Evolutionary conservation across 139 green algal genomes (phyloP), one percentile per base, ranked within the genome.

Genomic region (Marvania coccoides): DNA sequence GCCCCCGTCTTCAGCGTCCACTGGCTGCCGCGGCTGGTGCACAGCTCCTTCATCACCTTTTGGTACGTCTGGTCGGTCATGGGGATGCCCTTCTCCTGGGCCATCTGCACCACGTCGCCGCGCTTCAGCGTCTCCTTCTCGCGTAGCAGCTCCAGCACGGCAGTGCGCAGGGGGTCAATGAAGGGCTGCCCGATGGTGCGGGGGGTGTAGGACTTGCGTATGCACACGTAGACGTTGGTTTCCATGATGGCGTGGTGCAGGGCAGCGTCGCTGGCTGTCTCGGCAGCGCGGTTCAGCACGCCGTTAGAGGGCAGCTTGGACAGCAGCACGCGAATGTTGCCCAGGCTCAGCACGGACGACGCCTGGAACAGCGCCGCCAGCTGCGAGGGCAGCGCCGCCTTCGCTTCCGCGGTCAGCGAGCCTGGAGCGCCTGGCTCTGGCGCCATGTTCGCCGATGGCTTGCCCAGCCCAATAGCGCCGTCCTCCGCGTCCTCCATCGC

Each of bases 11-110:
- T 74, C 1, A 85, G 64, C 28, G 14, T 51, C 79, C 79, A 85
- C 7, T 63, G 33, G 63, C 58, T 72, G 37, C 75, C 75, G 33
- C 58, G 57, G 0, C 61, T 73, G 2, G 23, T 64, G 69, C 79
- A 83, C 30, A 81, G 30, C 10, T 78, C 68, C 56, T 81, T 83
- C 51, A 85, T 61, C 2, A 84, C 70, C 59, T 72, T 74, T 19
- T 40, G 28, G 48, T 77, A 76, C 4, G 66, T 13, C 1, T 13
- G 38, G 33, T 82, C 76, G 15, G 39, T 46, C 1, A 80, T 45
- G 15, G 33, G 15, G 8, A 81, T 36, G 3, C 72, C 71, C 46
- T 63, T 42, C 19, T 6, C 39, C 39, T 68, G 76, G 14, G 76
- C 79, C 15, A 67, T 58, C 6, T 81, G 64, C 8, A 81, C 10